A percentile compares a stretch with the other conserved stretches of the same genome.
These are phyloP conservation scores for Colletotrichum chrysophilum DNA, from an alignment of 2,329 filamentous ascomycete genomes.

Conservation along the genomic window DNA sequence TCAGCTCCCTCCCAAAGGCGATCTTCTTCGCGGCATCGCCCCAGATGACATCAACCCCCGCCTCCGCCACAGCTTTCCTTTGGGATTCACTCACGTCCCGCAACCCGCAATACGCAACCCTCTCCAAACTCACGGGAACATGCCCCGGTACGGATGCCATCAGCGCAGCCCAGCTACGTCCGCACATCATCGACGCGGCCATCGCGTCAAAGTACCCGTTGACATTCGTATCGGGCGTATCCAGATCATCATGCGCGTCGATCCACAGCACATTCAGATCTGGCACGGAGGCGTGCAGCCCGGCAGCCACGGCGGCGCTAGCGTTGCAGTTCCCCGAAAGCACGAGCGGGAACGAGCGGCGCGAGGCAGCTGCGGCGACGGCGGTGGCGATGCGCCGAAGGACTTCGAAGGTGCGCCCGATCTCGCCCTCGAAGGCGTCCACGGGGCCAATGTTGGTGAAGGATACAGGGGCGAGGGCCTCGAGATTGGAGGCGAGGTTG, in stretches of 20 bases:
- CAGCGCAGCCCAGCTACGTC: constrained; percentile 33
- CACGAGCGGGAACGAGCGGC: constrained; percentile 39
- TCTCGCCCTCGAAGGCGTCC: constrained; percentile 42
- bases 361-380: constrained; percentile 30
- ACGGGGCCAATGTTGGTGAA: constrained; percentile 33
- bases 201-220: constrained; percentile 43
- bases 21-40: constrained; percentile 1
- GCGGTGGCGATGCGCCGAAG: constrained; percentile 38
- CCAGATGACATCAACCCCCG: not conserved
- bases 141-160: constrained; percentile 22
- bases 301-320: constrained; percentile 39
- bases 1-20: not conserved
- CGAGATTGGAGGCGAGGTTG: constrained; percentile 32
- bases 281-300: constrained; percentile 25
- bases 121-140: not conserved
- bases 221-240: constrained; percentile 36
- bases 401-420: constrained; percentile 42
- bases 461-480: constrained; percentile 23
- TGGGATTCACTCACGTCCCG: not conserved
- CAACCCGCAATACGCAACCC: not conserved
- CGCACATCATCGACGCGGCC: constrained; percentile 39
- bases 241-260: constrained; percentile 48
- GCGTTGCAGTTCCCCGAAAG: constrained; percentile 44
- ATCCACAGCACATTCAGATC: constrained; percentile 33
- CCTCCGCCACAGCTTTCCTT: not conserved